Percentiles rank a stretch among this genome's conserved stretches.
Conservation (phyloP, 495 filamentous ascomycete species). For the Glutinoglossum americanum region DNA sequence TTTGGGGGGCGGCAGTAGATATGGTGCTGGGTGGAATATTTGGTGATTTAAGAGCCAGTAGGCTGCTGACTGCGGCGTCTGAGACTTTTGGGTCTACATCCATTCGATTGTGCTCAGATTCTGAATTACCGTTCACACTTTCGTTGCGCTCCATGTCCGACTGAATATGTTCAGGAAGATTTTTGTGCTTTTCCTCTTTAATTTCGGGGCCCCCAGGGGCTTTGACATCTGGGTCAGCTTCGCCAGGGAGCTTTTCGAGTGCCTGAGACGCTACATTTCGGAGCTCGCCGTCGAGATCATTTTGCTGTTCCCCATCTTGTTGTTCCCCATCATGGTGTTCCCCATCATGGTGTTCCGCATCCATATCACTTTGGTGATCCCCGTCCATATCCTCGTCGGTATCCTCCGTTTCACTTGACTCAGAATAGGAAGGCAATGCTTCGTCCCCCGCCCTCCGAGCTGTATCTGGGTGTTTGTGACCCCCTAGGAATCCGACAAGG, state of each 20-base stretch:
- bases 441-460: conserved; percentile 1
- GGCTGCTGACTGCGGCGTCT: background rate
- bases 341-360: background rate
- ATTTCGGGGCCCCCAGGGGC: background rate
- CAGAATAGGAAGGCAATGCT: background rate
- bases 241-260: background rate
- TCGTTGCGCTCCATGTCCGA: background rate
- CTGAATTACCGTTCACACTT: background rate
- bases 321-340: background rate
- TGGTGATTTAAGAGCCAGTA: background rate
- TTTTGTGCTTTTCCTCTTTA: background rate
- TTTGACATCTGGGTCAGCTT: background rate
- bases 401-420: background rate
- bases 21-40: background rate
- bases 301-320: background rate
- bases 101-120: background rate
- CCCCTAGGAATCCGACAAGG: conserved; percentile 2
- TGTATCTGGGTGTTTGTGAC: conserved; percentile 2
- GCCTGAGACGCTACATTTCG: background rate
- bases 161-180: background rate
- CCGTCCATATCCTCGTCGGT: conserved; percentile 1
- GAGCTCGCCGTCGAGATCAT: background rate
- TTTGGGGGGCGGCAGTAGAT: background rate
- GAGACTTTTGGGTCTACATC: conserved; percentile 1
- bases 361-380: background rate